A percentile compares a stretch with the other conserved stretches of the same genome.
These are phyloP conservation scores for Penicillium verhagenii DNA, from an alignment of 495 filamentous ascomycete genomes.

Conservation along the genomic window DNA sequence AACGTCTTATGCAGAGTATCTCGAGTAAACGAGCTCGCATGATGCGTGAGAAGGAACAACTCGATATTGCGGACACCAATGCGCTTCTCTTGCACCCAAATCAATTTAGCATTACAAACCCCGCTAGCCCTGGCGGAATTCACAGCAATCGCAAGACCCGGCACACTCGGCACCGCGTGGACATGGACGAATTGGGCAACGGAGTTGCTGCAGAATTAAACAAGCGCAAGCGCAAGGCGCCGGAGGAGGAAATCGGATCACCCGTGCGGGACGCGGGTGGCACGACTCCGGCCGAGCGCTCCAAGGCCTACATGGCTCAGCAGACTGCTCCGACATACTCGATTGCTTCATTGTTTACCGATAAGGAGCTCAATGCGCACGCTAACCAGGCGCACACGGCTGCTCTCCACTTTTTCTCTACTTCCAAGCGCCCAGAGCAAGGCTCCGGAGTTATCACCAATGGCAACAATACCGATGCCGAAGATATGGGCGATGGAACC, in stretches of 20 bases:
- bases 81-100: conserved; percentile 87
- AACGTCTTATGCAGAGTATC: conserved; percentile 77
- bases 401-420: conserved; percentile 54
- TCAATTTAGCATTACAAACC: conserved; percentile 83
- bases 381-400: conserved; percentile 70
- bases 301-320: conserved; percentile 39
- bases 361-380: conserved; percentile 81
- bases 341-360: conserved; percentile 87
- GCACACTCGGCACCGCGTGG: conserved; percentile 75
- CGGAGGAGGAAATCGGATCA: conserved; percentile 70
- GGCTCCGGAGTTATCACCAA: conserved; percentile 40
- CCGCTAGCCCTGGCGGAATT: conserved; percentile 73
- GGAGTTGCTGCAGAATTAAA: conserved; percentile 58
- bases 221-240: conserved; percentile 77
- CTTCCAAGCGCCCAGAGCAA: conserved; percentile 51
- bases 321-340: conserved; percentile 60
- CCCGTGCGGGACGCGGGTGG: conserved; percentile 57
- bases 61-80: conserved; percentile 86
- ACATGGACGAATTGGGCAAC: conserved; percentile 71
- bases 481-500: conserved; percentile 45
- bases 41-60: conserved; percentile 80
- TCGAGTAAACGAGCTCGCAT: conserved; percentile 72
- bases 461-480: conserved; percentile 46
- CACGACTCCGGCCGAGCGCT: conserved; percentile 49
- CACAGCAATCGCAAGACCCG: conserved; percentile 82